Evolutionary conservation across 2,329 filamentous ascomycete genomes (phyloP).

Genomic region (Alternaria sp.): DNA sequence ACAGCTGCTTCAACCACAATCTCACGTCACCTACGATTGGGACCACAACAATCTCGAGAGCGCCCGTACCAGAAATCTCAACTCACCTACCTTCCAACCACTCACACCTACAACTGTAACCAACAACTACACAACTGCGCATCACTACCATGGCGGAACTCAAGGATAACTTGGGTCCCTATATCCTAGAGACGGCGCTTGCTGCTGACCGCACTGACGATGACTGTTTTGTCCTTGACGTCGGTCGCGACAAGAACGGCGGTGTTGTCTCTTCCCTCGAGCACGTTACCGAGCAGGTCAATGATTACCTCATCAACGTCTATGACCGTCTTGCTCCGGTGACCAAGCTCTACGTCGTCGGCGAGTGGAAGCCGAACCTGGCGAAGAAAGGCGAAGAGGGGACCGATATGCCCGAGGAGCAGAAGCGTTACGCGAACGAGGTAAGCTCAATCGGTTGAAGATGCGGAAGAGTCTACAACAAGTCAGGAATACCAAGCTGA

Average conservation of each 20-base stretch:
- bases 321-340: neutral
- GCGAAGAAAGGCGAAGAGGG: neutral
- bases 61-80: neutral
- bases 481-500: neutral
- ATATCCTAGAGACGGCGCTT: conserved; percentile 23
- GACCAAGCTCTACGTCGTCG: conserved; percentile 41
- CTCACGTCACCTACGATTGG: conserved; percentile 1
- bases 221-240: conserved; percentile 31
- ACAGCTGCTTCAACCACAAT: neutral
- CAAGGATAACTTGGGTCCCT: conserved; percentile 23
- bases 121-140: neutral
- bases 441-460: neutral
- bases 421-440: neutral
- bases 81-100: neutral
- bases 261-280: conserved; percentile 20
- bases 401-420: neutral
- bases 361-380: conserved; percentile 30
- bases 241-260: conserved; percentile 24
- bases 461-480: neutral
- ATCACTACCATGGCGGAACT: conserved; percentile 24
- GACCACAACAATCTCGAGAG: neutral
- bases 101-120: conserved; percentile 1
- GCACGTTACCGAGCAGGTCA: conserved; percentile 17
- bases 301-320: conserved; percentile 15
- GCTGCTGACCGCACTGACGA: conserved; percentile 18